Percentiles rank a stretch among this genome's conserved stretches.
These are phyloP conservation scores for Emmonsiellopsis sp. DNA, from an alignment of 2,329 filamentous ascomycete genomes.

Conservation along the genomic window DNA sequence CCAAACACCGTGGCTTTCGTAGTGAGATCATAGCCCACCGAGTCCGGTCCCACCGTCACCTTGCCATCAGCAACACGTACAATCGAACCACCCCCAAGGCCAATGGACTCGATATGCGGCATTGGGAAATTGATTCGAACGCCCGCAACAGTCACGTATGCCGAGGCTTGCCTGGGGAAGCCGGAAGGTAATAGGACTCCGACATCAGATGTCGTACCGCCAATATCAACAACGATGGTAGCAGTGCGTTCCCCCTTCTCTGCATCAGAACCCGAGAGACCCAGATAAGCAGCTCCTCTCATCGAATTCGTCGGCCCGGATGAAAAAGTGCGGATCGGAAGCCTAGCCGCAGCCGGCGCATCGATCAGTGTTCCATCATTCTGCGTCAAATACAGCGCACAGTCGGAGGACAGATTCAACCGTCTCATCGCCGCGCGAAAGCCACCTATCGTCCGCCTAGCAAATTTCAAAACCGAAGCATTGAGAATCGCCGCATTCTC, in stretches of 20 bases:
- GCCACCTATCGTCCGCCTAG: conserved; percentile 36
- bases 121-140: conserved; percentile 52
- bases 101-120: conserved; percentile 49
- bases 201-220: conserved; percentile 54
- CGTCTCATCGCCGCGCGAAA: conserved; percentile 39
- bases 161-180: conserved; percentile 51
- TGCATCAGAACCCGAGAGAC: conserved; percentile 4
- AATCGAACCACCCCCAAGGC: conserved; percentile 47
- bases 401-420: conserved; percentile 35
- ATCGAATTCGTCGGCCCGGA: conserved; percentile 47
- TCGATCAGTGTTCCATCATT: conserved; percentile 45
- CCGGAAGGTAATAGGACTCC: conserved; percentile 50
- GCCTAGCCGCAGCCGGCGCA: conserved; percentile 36
- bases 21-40: conserved; percentile 45
- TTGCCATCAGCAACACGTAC: conserved; percentile 22
- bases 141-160: conserved; percentile 50
- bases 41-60: conserved; percentile 47
- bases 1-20: conserved; percentile 45
- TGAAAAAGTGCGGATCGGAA: conserved; percentile 45
- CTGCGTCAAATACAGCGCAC: conserved; percentile 44
- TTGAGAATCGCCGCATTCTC: conserved; percentile 46
- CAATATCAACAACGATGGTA: conserved; percentile 48
- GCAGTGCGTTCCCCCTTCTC: conserved; percentile 6
- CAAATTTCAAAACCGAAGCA: conserved; percentile 40
- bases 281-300: conserved; percentile 39